Evolutionary conservation across 2,329 filamentous ascomycete species (phyloP).

Genomic region (Verticillium tricorpus): DNA sequence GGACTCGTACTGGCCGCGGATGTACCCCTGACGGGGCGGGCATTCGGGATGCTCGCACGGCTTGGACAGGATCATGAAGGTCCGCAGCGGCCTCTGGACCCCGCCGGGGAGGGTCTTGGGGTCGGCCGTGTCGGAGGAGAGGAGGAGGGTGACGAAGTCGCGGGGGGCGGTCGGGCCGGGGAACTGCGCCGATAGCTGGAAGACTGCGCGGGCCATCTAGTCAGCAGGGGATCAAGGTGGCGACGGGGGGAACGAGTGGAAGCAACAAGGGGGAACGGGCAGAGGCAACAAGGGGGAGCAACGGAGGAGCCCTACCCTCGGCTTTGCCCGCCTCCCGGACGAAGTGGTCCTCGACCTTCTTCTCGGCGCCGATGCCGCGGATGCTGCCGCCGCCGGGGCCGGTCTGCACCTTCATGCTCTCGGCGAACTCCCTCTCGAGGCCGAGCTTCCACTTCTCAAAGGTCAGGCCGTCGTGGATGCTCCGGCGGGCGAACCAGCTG

Average conservation of each 20-base stretch:
- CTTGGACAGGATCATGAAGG: conserved; percentile 84
- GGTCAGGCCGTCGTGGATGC: conserved; percentile 71
- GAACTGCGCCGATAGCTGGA: conserved; percentile 83
- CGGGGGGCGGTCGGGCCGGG: conserved; percentile 82
- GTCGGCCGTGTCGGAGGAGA: conserved; percentile 58
- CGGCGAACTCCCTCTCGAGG: conserved; percentile 73
- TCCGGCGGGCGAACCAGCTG: conserved; percentile 83
- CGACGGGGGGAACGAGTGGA: neutral
- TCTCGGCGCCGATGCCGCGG: conserved; percentile 80
- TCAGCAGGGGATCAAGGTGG: neutral
- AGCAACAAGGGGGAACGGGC: too few species aligned
- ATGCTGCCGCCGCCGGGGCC: conserved; percentile 70
- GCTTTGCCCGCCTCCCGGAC: conserved; percentile 56
- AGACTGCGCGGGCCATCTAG: conserved; percentile 49
- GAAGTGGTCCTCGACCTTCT: conserved; percentile 59
- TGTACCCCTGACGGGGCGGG: conserved; percentile 65
- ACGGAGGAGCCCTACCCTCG: conserved; percentile 45
- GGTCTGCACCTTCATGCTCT: conserved; percentile 67
- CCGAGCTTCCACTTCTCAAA: conserved; percentile 76
- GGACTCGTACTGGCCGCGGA: conserved; percentile 84
- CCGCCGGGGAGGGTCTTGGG: conserved; percentile 21
- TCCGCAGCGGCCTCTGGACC: conserved; percentile 47
- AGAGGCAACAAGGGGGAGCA: too few species aligned
- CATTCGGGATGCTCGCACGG: conserved; percentile 75
- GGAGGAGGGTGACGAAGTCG: conserved; percentile 78